These are phyloP conservation scores for Penicillium aurantiogriseum DNA, from an alignment of 2,329 filamentous ascomycete species.

Conservation along the genomic window DNA sequence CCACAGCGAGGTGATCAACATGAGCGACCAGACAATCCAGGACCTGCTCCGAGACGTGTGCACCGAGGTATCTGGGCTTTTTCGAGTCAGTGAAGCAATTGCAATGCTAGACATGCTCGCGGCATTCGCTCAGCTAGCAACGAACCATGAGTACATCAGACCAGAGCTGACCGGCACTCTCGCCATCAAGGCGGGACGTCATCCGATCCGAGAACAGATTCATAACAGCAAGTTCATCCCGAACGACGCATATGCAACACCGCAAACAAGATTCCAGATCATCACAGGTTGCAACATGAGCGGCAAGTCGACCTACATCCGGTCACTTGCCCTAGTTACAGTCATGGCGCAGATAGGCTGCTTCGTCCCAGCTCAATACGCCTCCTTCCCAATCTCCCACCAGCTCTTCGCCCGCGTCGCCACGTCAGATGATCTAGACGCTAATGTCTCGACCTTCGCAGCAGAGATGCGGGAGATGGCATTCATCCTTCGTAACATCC, in stretches of 20 bases:
- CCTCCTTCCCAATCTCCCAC: constrained; percentile 73
- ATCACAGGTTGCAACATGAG: constrained; percentile 98
- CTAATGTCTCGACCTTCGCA: constrained; percentile 89
- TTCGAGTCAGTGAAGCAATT: constrained; percentile 81
- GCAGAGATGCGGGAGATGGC: constrained; percentile 95
- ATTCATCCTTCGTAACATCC: constrained; percentile 83
- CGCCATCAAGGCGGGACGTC: constrained; percentile 70
- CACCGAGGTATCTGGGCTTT: constrained; percentile 68
- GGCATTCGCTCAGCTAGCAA: constrained; percentile 72
- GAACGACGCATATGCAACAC: constrained; percentile 84
- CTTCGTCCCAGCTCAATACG: constrained; percentile 84
- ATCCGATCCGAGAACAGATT: constrained; percentile 75
- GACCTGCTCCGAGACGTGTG: constrained; percentile 71
- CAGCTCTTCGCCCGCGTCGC: constrained; percentile 87
- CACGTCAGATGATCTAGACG: constrained; percentile 82
- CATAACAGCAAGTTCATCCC: constrained; percentile 71
- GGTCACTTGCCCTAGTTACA: constrained; percentile 75
- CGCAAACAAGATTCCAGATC: constrained; percentile 81
- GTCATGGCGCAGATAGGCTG: constrained; percentile 94
- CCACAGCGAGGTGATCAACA: constrained; percentile 76
- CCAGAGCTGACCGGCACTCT: constrained; percentile 68
- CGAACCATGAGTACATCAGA: constrained; percentile 63
- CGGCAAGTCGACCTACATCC: constrained; percentile 93
- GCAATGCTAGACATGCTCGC: constrained; percentile 83
- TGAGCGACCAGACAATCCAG: constrained; percentile 76